A percentile compares a stretch with the other conserved stretches of the same genome.
Conservation (phyloP, 2,329 filamentous ascomycete species). For the Zelopaecilomyces penicillatus region DNA sequence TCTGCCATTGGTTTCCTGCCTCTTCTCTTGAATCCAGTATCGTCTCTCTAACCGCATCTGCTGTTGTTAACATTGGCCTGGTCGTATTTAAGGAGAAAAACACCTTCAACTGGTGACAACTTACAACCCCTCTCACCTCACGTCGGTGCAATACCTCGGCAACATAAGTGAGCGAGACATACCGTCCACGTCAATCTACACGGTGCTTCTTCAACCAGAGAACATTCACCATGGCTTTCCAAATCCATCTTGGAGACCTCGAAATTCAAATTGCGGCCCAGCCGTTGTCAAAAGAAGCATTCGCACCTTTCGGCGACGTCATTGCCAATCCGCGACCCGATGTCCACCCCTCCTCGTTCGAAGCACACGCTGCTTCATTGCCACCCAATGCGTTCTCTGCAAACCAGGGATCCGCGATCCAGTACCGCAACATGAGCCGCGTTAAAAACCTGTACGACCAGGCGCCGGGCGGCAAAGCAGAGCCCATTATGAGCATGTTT, state of each 20-base stretch:
- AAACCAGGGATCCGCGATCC: conserved; percentile 85
- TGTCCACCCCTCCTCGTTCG: conserved; percentile 39
- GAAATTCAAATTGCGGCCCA: conserved; percentile 42
- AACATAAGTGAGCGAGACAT: not conserved
- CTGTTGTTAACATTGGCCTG: too few species aligned
- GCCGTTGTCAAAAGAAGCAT: conserved; percentile 60
- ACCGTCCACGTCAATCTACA: too few species aligned
- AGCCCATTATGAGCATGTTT: conserved; percentile 78
- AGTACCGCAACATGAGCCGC: conserved; percentile 73
- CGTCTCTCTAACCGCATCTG: too few species aligned
- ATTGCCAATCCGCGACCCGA: conserved; percentile 62
- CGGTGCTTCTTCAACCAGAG: too few species aligned
- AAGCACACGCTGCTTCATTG: conserved; percentile 29
- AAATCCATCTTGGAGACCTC: conserved; percentile 15
- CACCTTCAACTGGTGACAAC: too few species aligned
- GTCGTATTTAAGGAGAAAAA: too few species aligned
- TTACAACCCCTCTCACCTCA: not conserved
- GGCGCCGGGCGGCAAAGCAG: conserved; percentile 45
- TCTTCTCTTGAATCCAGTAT: too few species aligned
- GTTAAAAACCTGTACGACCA: conserved; percentile 63
- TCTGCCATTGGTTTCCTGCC: too few species aligned
- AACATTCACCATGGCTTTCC: conserved; percentile 17
- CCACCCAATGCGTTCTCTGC: conserved; percentile 48
- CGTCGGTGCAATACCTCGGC: not conserved
- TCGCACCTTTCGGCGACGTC: conserved; percentile 75